Base-by-base conservation (phyloP, 2,329 filamentous ascomycete genomes). In the Colletotrichum tofieldiae region DNA sequence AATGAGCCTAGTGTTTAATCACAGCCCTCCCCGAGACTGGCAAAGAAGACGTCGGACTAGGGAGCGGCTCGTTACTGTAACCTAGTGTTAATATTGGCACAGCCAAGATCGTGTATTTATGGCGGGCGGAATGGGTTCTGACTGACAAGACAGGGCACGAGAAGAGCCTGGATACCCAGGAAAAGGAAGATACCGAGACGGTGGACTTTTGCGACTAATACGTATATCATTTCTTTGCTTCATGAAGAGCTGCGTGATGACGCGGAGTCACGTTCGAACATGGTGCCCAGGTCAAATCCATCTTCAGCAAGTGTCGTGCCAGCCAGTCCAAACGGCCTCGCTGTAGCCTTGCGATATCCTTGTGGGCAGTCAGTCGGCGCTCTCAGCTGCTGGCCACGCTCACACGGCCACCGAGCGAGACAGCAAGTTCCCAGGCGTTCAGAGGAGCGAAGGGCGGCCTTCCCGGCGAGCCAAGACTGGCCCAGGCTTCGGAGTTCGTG, bases 1-100 rank as follows among this genome's bases (percentile, higher is more conserved):
- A 72, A 64, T 72, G 65, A 72, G 29, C 43, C 69, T 72, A 72
- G 69, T 72, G 65, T 72, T 59, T 72, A 72, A 72, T 72, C 59
- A 59, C 65, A 55, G 69, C 54, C 59, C 41, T 29, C 26, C 18
- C 14, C n/a, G 4, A 7, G 35, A 51, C 16, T n/a, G 47, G 20
- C 35, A n/a, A 45, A 52, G 23, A 29, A 26, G 55, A 39, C 8
- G 43, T 16, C 18, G 51, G n/a, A 23, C 23, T 2, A 58, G 26
- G 29, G n/a, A 41, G 62, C 2, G 58, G 59, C 52, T 45, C 12
- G n/a, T 43, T n/a, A 59, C 65, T 26, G 51, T 64, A 59, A 64
- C 59, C 65, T 72, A 68, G 65, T 69, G 65, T 69, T 69, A 69
- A 72, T 72, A 68, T 47, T 54, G 69, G 59, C 45, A 43, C 29